Percentiles rank a stretch among this genome's conserved stretches.
phyloP scores from a whole-genome alignment of 179 eudicot genomes.

The Sideroxylon spinosum region DNA sequence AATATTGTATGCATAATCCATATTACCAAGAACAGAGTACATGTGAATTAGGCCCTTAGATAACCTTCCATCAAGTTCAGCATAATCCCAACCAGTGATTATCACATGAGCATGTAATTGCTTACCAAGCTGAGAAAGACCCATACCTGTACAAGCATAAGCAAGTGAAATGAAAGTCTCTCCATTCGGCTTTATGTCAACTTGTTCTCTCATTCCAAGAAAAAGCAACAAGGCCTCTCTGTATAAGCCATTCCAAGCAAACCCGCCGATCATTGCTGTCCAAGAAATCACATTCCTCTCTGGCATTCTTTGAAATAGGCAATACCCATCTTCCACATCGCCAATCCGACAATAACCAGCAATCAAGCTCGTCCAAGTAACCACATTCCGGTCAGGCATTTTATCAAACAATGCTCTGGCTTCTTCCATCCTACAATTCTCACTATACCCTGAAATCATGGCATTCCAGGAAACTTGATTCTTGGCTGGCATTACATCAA shows the following conservation, averaged over 20 bases:
- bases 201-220: conserved; percentile 28
- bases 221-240: conserved; percentile 34
- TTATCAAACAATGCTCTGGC: conserved; percentile 40
- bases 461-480: conserved; percentile 42
- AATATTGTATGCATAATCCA: conserved; percentile 35
- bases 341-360: conserved; percentile 35
- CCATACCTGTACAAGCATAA: conserved; percentile 39
- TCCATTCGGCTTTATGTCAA: conserved; percentile 28
- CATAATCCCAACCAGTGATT: conserved; percentile 17
- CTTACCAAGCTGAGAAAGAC: conserved; percentile 31
- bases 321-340: conserved; percentile 29
- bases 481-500: conserved; percentile 32
- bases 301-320: conserved; percentile 32
- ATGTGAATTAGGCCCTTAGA: conserved; percentile 33
- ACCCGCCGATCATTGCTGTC: conserved; percentile 48
- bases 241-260: conserved; percentile 37
- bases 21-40: conserved; percentile 34
- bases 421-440: conserved; percentile 35
- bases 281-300: conserved; percentile 42
- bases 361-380: conserved; percentile 40
- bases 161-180: conserved; percentile 38
- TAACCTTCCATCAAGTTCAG: conserved; percentile 23
- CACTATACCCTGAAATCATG: conserved; percentile 40
- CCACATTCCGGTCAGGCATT: conserved; percentile 31
- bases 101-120: conserved; percentile 39